Evolutionary conservation across 345 rosid species (phyloP).

Genomic region (Gossypium thurberi): DNA sequence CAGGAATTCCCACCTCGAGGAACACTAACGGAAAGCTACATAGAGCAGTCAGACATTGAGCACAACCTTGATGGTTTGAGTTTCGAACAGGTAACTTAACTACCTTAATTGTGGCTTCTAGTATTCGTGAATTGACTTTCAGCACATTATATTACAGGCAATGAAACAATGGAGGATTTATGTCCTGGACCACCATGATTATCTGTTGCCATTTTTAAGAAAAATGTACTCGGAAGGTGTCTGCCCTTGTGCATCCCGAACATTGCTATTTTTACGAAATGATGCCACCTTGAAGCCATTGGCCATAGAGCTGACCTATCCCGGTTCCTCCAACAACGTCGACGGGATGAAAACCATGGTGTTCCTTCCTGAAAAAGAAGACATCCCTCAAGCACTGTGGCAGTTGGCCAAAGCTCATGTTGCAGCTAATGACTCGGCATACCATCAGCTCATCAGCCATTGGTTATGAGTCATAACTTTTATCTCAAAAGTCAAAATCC

Average conservation of each 20-base stretch:
- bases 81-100: slow-evolving; percentile 20
- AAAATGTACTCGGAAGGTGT: slow-evolving; percentile 30
- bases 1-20: slow-evolving; percentile 54
- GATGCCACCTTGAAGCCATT: slow-evolving; percentile 41
- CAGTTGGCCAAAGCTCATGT: slow-evolving; percentile 60
- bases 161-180: slow-evolving; percentile 37
- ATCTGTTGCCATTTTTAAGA: slow-evolving; percentile 43
- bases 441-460: slow-evolving; percentile 51
- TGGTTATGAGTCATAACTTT: slow-evolving; percentile 28
- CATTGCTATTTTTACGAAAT: slow-evolving; percentile 32
- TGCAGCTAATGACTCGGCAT: slow-evolving; percentile 47
- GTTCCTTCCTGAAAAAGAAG: slow-evolving; percentile 37
- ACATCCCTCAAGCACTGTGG: slow-evolving; percentile 51
- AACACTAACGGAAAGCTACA: slow-evolving; percentile 21
- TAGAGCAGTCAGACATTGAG: slow-evolving; percentile 28
- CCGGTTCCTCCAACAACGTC: neutral
- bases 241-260: slow-evolving; percentile 52
- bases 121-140: neutral
- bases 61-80: slow-evolving; percentile 44
- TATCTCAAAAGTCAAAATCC: neutral
- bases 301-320: slow-evolving; percentile 52
- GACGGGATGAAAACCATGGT: slow-evolving; percentile 11
- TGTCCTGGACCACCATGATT: slow-evolving; percentile 60
- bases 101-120: neutral
- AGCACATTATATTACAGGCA: slow-evolving; percentile 28